Conservation (phyloP, 1,284 basidiomycete species). For the Ganoderma boninense region DNA sequence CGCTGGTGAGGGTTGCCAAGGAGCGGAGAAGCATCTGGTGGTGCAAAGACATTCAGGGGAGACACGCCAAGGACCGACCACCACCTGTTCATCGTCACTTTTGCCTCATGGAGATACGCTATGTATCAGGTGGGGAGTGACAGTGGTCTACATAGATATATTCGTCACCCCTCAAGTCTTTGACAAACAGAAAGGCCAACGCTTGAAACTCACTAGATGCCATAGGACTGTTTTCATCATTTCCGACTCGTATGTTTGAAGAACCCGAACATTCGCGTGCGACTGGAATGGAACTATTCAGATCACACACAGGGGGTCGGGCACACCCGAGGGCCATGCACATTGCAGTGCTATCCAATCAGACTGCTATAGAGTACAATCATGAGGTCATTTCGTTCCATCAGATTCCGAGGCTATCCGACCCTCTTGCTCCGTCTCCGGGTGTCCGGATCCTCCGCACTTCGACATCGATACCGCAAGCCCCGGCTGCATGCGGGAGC, state of each 20-base stretch:
- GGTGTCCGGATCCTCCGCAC: constrained; percentile 1
- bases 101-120: not conserved
- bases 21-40: not conserved
- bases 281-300: not conserved
- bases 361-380: constrained; percentile 4
- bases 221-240: not conserved
- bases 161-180: not conserved
- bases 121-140: not conserved
- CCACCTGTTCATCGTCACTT: not conserved
- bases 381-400: constrained; percentile 2
- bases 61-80: not conserved
- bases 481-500: not conserved
- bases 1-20: not conserved
- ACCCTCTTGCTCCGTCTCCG: not conserved
- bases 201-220: not conserved
- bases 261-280: not conserved
- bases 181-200: not conserved
- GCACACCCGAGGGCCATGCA: not conserved
- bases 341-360: not conserved
- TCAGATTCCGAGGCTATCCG: constrained; percentile 6
- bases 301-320: not conserved
- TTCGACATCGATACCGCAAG: not conserved
- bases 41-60: not conserved
- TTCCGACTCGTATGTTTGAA: not conserved
- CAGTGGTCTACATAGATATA: not conserved